Conservation (phyloP, 2,329 filamentous ascomycete species). For the Microdochium nivale region DNA sequence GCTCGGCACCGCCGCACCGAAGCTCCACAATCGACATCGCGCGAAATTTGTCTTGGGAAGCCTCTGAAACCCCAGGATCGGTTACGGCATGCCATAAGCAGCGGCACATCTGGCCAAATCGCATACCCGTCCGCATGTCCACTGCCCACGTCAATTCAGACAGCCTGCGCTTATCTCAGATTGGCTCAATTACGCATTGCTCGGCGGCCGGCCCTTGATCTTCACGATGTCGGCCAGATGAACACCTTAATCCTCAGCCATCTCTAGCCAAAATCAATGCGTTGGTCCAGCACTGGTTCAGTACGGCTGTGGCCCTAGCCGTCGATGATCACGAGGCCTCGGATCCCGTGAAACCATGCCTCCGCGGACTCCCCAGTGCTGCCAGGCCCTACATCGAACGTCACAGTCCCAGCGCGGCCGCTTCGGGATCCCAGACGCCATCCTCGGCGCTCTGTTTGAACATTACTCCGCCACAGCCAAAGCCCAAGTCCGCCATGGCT, state of each 20-base stretch:
- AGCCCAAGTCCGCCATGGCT: constrained; percentile 14
- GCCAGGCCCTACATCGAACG: constrained; percentile 35
- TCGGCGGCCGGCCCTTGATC: no score
- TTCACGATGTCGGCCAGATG: no score
- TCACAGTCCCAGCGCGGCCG: constrained; percentile 28
- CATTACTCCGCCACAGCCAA: constrained; percentile 27
- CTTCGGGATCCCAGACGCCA: constrained; percentile 52
- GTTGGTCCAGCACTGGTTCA: no score
- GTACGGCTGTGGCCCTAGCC: neutral
- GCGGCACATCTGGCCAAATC: no score
- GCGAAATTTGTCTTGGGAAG: neutral
- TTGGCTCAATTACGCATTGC: no score
- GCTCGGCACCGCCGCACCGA: neutral
- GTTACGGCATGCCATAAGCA: no score
- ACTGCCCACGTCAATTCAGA: no score
- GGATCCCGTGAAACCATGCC: constrained; percentile 28
- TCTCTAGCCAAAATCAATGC: constrained; percentile 1
- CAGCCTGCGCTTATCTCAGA: no score
- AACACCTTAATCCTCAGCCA: no score
- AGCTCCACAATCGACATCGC: neutral
- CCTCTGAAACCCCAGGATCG: no score
- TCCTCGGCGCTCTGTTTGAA: constrained; percentile 41
- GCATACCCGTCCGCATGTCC: no score
- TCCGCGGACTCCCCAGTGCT: constrained; percentile 34
- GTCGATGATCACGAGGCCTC: neutral